Percentiles rank a stretch among this genome's conserved stretches.
Evolutionary conservation across 805 yeast genomes (phyloP).

Genomic region (Candida maris): DNA sequence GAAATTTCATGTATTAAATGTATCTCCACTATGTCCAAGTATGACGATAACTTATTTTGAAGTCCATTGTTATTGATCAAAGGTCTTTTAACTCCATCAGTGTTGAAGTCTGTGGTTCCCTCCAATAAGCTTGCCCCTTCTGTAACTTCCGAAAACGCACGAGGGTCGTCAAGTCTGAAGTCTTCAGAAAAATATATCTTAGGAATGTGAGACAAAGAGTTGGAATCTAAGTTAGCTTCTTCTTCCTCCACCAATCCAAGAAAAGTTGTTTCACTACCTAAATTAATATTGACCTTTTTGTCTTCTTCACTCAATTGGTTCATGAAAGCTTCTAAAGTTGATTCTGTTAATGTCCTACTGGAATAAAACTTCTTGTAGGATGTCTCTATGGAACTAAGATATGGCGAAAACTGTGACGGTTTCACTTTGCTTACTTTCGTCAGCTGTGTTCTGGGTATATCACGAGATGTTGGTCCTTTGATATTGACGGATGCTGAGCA

Average conservation of each 20-base stretch:
- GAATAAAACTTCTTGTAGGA: constrained; percentile 44
- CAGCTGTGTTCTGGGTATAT: constrained; percentile 78
- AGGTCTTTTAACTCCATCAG: constrained; percentile 33
- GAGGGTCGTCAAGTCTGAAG: constrained; percentile 84
- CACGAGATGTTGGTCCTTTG: constrained; percentile 68
- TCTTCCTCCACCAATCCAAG: constrained; percentile 18
- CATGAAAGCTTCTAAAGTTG: constrained; percentile 37
- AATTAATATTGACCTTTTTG: constrained; percentile 8
- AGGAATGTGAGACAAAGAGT: constrained; percentile 53
- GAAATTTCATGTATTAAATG: constrained; percentile 80
- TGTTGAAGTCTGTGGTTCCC: constrained; percentile 29
- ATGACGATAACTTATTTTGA: constrained; percentile 76
- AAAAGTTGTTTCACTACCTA: constrained; percentile 5
- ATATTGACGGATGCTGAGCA: constrained; percentile 45
- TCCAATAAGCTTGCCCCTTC: constrained; percentile 46
- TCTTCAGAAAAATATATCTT: constrained; percentile 59
- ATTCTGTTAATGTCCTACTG: constrained; percentile 41
- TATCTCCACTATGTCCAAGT: constrained; percentile 81
- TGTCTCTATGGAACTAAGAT: constrained; percentile 39
- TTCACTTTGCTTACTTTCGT: constrained; percentile 47
- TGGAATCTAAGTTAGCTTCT: constrained; percentile 22
- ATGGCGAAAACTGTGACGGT: constrained; percentile 40
- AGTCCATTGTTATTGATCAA: constrained; percentile 52
- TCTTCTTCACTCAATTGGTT: constrained; percentile 23
- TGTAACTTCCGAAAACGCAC: constrained; percentile 72